A percentile compares a stretch with the other conserved stretches of the same genome.
Conservation (phyloP, 1,284 basidiomycete genomes). For the Ceratobasidium sp. region DNA sequence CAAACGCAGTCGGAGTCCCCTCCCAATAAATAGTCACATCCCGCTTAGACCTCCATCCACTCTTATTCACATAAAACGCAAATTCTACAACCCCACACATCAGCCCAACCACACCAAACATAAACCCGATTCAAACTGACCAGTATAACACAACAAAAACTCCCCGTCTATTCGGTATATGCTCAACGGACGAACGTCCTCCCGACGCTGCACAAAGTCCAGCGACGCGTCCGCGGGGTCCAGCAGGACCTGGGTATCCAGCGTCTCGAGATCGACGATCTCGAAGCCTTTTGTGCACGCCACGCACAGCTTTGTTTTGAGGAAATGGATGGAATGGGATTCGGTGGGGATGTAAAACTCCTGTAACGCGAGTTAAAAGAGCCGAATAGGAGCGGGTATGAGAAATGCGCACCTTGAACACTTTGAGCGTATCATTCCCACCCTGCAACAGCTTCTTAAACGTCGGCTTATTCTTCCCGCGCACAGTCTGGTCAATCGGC, state of each 20-base stretch:
- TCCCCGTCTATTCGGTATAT: constrained; percentile 97
- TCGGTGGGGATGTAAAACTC: constrained; percentile 99
- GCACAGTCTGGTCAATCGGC: constrained; percentile 90
- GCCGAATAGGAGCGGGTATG: no score
- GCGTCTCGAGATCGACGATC: constrained; percentile 96
- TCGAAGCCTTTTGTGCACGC: constrained; percentile 99
- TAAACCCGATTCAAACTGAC: no score
- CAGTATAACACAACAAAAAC: constrained; percentile 97
- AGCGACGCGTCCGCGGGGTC: constrained; percentile 91
- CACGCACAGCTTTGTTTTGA: constrained; percentile 97
- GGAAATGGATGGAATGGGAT: constrained; percentile 95
- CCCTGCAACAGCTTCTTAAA: constrained; percentile 95
- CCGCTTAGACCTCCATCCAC: constrained; percentile 89
- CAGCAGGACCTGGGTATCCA: constrained; percentile 96
- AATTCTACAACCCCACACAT: constrained; percentile 82
- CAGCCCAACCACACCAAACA: no score
- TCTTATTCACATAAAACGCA: constrained; percentile 99
- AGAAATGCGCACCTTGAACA: constrained; percentile 81
- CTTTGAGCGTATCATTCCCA: constrained; percentile 88
- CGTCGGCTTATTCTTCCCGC: constrained; percentile 89
- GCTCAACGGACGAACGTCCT: no score
- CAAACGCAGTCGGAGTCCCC: constrained; percentile 92
- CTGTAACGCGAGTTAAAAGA: no score
- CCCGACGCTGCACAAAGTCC: no score
- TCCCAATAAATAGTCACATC: constrained; percentile 99